Evolutionary conservation across 1,284 basidiomycete species (phyloP), one percentile per base, ranked within the genome.

Genomic region (Xerocomus amazonicus): DNA sequence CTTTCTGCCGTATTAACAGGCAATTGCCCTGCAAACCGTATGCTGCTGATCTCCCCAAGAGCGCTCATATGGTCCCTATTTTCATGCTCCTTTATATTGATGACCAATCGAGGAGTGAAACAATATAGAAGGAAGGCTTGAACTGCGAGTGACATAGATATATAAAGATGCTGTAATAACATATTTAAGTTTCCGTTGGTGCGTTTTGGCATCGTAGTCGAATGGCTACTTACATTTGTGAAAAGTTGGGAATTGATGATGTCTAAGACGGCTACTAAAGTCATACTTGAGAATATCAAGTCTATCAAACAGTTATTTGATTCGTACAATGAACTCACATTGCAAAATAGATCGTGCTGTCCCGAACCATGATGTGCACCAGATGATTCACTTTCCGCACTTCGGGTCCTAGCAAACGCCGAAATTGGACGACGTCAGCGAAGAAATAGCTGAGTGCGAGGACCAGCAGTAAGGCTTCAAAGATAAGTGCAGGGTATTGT

Each of bases 301-400:
- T 4, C 10, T 23, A 29, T 34, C 35, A 12, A 2, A 14, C 31
- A 17, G 19, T 19, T 2, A 7, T 39, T 23, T 13, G 5, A 10
- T 28, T 1, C 10, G 27, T 7, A 12, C 9, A 8, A 13, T 3
- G 14, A 14, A 51, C 59, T 2, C 40, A 61, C 58, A 61, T 52
- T 1, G 47, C 50, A 2, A 57, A 59, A 38, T 59, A 59, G 17
- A 59, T 26, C 0, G 48, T 61, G 39, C 57, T 57, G 43, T 59
- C 54, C 13, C 59, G 47, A 39, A 54, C 44, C 32, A 59, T 27
- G 26, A 59, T 52, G 16, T 33, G 45, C 29, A 59, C 3, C 1
- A 62, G 45, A 9, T 61, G 51, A n/a, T 43, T 47, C 12, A 49
- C 41, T 13, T 47, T 49, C 44, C 48, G 43, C 2, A 0, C 14